Base-by-base conservation (phyloP, 768 basidiomycete species). In the Auricularia sp. region DNA sequence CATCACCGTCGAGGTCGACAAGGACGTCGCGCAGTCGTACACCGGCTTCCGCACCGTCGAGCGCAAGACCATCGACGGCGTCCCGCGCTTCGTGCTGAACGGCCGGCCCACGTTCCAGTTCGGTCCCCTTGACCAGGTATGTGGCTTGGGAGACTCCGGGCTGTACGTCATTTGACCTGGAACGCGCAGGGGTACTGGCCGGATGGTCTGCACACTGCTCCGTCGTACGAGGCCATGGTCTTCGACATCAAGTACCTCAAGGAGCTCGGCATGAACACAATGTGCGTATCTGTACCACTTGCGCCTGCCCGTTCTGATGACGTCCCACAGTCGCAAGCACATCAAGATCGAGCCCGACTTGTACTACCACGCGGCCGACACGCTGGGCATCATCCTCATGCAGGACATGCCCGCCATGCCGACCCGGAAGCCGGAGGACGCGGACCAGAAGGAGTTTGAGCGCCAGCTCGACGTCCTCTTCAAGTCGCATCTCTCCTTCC, bases 31-130 rank as follows among this genome's bases (percentile, higher is more conserved):
- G 56, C 23, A 29, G 56, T 29, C 56, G 14, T 59, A 59, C 56
- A 59, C 56, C 14, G 56, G 56, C 14, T 59, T 59, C 56, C 56
- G 56, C 14, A 59, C 56, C 29, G 56, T 59, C 56, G 56, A 59
- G 56, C 56, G 56, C 56, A 59, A 59, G 56, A 8, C 23, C 23
- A 35, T 59, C 23, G 56, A 59, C 23, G 56, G 56, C 10, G 56
- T 59, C 14, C 18, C 14, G 29, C 56, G 56, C 12, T 59, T 59
- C 56, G 29, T 59, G 23, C 56, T 59, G 6, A 59, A 59, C 34
- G 56, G 56, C 29, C 8, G 8, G 23, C 56, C 56, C 23, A 59
- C 23, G 6, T 59, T 33, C 56, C 29, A 29, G 23, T 29, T 35
- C 10, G 56, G 56, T 29, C 56, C 56, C 18, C 34, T 59, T 29